Base-by-base conservation (phyloP, 129 eudicot species). In the Erigeron canadensis region DNA sequence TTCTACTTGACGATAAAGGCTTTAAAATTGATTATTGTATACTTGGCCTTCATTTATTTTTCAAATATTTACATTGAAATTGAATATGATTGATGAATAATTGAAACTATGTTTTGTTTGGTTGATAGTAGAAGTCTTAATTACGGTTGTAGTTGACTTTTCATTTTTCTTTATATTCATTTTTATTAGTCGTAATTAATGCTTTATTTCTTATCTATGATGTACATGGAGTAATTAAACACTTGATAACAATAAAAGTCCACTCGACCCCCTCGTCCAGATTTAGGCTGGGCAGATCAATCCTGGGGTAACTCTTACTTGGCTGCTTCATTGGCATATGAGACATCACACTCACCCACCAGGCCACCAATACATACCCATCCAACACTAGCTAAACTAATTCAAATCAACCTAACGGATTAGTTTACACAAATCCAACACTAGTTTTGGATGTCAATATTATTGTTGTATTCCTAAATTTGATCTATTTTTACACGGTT, bases 291-390 rank as follows among this genome's bases (percentile, higher is more conserved):
- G 73, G 61, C 61, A 50, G 34, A 16, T 28, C 23, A 42, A 0
- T 22, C 37, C 8, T 15, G 46, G 38, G 61, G 47, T 50, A 69
- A 17, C 63, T 69, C 43, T 66, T 57, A 66, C 21, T 66, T 66
- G 71, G 43, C 57, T 47, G 71, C 71, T 45, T 18, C 57, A 45
- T 11, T 23, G 23, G 13, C 22, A 8, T 45, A 44, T n/a, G n/a
- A n/a, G n/a, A n/a, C 22, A 66, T 46, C 34, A 28, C 47, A 10
- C 21, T 18, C 55, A 44, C 19, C 10, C 70, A 44, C 38, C 39
- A 43, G 19, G 10, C 10, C 70, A 44, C 38, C 39, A 43, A 5
- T 11, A 45, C 10, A 65, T 65, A 19, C 39, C 39, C 45, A 17
- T 42, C 34, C 48, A 64, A 64, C 34, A 64, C 8, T 41, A 41